phyloP scores from a whole-genome alignment of 371 early-diverging fungal species.

The Mucor irregularis region DNA sequence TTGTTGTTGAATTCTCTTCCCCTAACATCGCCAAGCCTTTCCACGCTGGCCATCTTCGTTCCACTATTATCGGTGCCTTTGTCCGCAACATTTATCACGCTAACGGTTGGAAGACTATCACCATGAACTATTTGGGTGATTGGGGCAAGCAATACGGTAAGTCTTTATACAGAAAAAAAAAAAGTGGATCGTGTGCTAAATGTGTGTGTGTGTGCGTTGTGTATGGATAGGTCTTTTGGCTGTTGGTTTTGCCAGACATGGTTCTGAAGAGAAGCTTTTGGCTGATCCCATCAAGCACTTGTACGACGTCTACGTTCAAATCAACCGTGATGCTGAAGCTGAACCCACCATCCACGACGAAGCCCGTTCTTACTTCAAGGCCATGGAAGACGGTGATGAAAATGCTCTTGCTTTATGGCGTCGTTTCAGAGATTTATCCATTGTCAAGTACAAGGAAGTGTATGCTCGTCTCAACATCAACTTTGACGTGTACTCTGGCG shows the following conservation, averaged over 20 bases:
- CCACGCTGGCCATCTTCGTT: constrained; percentile 98
- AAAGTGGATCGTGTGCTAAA: background rate
- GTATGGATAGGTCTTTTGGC: constrained; percentile 77
- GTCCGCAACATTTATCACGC: constrained; percentile 79
- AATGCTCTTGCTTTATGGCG: constrained; percentile 87
- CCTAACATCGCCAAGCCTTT: constrained; percentile 99
- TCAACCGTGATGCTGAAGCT: constrained; percentile 80
- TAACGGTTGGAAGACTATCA: constrained; percentile 87
- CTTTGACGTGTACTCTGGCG: constrained; percentile 99
- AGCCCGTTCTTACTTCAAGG: constrained; percentile 96
- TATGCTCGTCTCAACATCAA: constrained; percentile 93
- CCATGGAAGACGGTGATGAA: constrained; percentile 97
- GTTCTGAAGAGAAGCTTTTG: constrained; percentile 76
- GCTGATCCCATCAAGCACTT: constrained; percentile 93
- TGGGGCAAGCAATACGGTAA: constrained; percentile 99
- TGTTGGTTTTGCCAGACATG: constrained; percentile 85
- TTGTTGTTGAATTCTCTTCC: constrained; percentile 93
- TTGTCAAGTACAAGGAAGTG: constrained; percentile 92
- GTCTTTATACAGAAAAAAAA: constrained; percentile 1
- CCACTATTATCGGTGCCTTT: constrained; percentile 98
- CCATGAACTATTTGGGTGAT: constrained; percentile 99
- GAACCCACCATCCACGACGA: constrained; percentile 78
- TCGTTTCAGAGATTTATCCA: constrained; percentile 92
- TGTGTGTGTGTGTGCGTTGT: constrained; percentile 10
- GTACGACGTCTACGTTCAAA: constrained; percentile 94